Conservation (phyloP, 441 rosid genomes). For the Euphorbia corollata region DNA sequence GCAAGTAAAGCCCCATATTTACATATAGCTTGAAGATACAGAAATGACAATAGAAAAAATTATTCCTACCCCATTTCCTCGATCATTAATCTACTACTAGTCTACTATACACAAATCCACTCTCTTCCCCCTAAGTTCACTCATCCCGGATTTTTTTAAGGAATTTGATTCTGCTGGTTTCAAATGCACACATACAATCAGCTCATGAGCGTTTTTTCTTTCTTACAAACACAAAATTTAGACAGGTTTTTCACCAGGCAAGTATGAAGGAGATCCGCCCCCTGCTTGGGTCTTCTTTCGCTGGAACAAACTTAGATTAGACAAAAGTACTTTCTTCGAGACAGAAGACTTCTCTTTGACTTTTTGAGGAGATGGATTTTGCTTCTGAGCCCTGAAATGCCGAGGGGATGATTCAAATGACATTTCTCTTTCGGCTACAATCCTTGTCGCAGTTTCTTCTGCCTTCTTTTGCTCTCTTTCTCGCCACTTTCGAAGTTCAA, state of each 20-base stretch:
- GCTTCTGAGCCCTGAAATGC: slow-evolving; percentile 45
- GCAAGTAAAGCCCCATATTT: neutral
- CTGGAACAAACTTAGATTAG: slow-evolving; percentile 64
- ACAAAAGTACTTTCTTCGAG: slow-evolving; percentile 57
- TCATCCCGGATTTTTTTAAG: slow-evolving; percentile 10
- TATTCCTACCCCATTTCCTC: slow-evolving; percentile 13
- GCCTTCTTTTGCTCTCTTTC: slow-evolving; percentile 86
- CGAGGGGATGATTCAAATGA: slow-evolving; percentile 41
- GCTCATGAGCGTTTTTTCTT: slow-evolving; percentile 16
- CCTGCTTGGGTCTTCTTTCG: slow-evolving; percentile 77
- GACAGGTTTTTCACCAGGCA: slow-evolving; percentile 60
- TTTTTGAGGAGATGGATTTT: slow-evolving; percentile 35
- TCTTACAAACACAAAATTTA: slow-evolving; percentile 22
- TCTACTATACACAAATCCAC: slow-evolving; percentile 22
- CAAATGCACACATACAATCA: slow-evolving; percentile 23
- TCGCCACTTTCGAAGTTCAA: slow-evolving; percentile 83
- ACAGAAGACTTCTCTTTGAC: slow-evolving; percentile 41
- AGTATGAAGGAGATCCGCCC: slow-evolving; percentile 77
- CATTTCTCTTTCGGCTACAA: slow-evolving; percentile 60
- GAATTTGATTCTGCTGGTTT: slow-evolving; percentile 21
- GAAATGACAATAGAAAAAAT: neutral
- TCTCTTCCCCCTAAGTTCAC: slow-evolving; percentile 11
- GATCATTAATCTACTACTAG: slow-evolving; percentile 16
- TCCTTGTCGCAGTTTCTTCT: slow-evolving; percentile 65
- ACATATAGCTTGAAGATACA: neutral